phyloP scores from a whole-genome alignment of 345 rosid genomes.

The Capsella bursapastoris region DNA sequence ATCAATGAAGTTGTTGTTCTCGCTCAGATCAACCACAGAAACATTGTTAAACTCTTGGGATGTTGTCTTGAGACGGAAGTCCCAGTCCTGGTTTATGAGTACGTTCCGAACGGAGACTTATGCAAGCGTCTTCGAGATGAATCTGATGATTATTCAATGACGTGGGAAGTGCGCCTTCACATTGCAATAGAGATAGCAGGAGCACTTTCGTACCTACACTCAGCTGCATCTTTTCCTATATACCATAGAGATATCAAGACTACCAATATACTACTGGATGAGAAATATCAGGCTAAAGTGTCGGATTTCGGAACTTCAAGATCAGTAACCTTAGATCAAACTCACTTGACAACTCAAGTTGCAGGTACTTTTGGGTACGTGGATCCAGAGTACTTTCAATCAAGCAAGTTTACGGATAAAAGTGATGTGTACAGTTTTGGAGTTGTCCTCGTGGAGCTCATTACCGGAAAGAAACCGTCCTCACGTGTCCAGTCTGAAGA shows the following conservation, averaged over 20 bases:
- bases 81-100: constrained; percentile 42
- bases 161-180: constrained; percentile 35
- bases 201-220: constrained; percentile 35
- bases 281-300: constrained; percentile 38
- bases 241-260: constrained; percentile 45
- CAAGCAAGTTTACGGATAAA: constrained; percentile 43
- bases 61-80: constrained; percentile 44
- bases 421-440: constrained; percentile 90
- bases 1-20: constrained; percentile 46
- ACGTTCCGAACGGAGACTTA: constrained; percentile 36
- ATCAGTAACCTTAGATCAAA: constrained; percentile 37
- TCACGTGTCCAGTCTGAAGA: constrained; percentile 18
- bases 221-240: constrained; percentile 41
- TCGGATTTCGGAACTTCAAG: constrained; percentile 47
- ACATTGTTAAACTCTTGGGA: constrained; percentile 44
- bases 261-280: constrained; percentile 40
- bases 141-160: constrained; percentile 31
- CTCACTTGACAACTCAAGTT: constrained; percentile 41
- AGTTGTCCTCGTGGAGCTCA: constrained; percentile 72
- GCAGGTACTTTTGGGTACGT: constrained; percentile 56
- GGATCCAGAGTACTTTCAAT: constrained; percentile 55
- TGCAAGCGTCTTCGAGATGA: constrained; percentile 37
- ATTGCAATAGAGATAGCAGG: constrained; percentile 31
- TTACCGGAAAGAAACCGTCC: constrained; percentile 46
- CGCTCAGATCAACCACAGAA: constrained; percentile 39